phyloP scores from a whole-genome alignment of 352 stramenopile species.

The Pythium sukuiense region DNA sequence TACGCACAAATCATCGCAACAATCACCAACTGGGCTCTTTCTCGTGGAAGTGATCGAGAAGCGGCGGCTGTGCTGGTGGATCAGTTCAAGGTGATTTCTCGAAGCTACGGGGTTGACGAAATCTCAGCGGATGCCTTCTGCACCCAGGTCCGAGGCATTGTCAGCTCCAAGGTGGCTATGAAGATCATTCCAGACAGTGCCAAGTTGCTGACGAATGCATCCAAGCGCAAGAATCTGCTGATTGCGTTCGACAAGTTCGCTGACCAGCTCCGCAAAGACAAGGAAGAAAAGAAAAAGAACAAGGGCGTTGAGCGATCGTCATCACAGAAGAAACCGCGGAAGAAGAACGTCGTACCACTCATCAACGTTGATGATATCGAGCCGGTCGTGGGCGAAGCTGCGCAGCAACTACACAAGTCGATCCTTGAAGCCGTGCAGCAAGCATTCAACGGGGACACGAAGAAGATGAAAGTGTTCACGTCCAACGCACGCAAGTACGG shows the following conservation, averaged over 20 bases:
- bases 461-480: conserved; percentile 88
- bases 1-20: conserved; percentile 69
- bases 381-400: conserved; percentile 80
- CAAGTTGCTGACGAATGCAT: conserved; percentile 58
- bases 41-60: conserved; percentile 47
- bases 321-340: conserved; percentile 33
- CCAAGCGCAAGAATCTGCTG: conserved; percentile 52
- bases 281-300: conserved; percentile 71
- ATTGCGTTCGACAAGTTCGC: conserved; percentile 67
- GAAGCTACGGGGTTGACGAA: conserved; percentile 62
- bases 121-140: conserved; percentile 77
- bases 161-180: conserved; percentile 70
- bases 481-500: conserved; percentile 85
- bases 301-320: conserved; percentile 33
- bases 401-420: conserved; percentile 78
- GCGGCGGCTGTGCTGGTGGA: conserved; percentile 47
- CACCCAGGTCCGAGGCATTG: conserved; percentile 54
- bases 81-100: conserved; percentile 58
- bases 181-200: conserved; percentile 78
- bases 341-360: conserved; percentile 40
- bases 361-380: conserved; percentile 78
- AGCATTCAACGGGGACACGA: conserved; percentile 69
- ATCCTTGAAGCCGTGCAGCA: conserved; percentile 78
- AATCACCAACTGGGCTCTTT: conserved; percentile 60
- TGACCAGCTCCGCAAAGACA: conserved; percentile 69